Evolutionary conservation across 2,329 filamentous ascomycete genomes (phyloP).

Genomic region (Colletotrichum lindemuthianum): DNA sequence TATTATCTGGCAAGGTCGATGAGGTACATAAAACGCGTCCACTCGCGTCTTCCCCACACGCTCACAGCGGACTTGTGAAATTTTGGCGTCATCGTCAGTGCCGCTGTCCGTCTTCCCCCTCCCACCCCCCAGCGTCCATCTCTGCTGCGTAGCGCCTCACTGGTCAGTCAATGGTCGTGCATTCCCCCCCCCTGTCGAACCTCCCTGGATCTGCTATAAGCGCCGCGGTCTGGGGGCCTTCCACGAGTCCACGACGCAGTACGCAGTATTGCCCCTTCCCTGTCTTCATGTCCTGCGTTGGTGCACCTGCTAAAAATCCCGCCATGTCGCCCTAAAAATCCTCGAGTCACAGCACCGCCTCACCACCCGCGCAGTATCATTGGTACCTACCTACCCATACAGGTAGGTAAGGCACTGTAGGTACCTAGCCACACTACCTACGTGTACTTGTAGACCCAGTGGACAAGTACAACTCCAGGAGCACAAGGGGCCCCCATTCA

Average conservation of each 20-base stretch:
- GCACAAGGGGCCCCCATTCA: background rate
- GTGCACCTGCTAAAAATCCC: constrained; percentile 22
- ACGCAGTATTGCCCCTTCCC: constrained; percentile 21
- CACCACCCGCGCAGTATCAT: background rate
- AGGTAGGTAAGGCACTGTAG: too few species aligned
- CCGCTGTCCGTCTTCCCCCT: background rate
- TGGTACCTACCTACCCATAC: too few species aligned
- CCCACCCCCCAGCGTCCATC: constrained; percentile 10
- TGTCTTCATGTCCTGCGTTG: constrained; percentile 17
- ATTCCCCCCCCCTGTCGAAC: constrained; percentile 26
- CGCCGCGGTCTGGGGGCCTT: constrained; percentile 22
- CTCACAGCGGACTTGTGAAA: constrained; percentile 17
- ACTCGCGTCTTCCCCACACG: constrained; percentile 26
- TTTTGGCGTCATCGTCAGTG: constrained; percentile 31
- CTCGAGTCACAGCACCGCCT: background rate
- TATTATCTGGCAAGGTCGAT: background rate
- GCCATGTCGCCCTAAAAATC: constrained; percentile 9
- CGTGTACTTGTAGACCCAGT: too few species aligned
- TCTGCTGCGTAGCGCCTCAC: background rate
- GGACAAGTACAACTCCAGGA: background rate
- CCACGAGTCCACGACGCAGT: constrained; percentile 3
- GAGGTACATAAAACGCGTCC: constrained; percentile 28
- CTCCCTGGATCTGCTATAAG: constrained; percentile 34
- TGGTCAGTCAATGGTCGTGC: background rate
- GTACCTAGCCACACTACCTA: too few species aligned